phyloP scores from a whole-genome alignment of 225 moss, liverwort and hornwort genomes.

The Sphagnum contortum region DNA sequence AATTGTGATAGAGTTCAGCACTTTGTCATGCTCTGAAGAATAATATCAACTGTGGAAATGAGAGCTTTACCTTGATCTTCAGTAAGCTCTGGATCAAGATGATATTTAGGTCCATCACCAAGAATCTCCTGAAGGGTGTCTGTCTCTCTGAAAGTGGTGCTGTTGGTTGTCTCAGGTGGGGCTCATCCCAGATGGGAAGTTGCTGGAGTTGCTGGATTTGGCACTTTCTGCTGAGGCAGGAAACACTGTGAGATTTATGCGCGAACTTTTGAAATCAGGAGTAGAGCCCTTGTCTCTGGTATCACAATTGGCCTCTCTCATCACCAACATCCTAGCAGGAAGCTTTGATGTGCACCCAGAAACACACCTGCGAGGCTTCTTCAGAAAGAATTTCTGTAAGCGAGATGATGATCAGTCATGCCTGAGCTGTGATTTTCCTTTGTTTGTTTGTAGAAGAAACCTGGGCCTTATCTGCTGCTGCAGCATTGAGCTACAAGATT shows the following conservation, averaged over 20 bases:
- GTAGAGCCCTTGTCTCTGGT: constrained; percentile 70
- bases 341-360: constrained; percentile 46
- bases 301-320: constrained; percentile 71
- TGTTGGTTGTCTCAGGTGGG: constrained; percentile 36
- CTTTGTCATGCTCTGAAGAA: no score
- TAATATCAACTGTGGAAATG: no score
- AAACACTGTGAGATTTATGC: constrained; percentile 62
- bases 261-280: constrained; percentile 63
- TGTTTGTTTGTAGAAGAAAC: no score
- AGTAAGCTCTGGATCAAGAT: no score
- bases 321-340: constrained; percentile 77
- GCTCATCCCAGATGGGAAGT: constrained; percentile 40
- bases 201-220: constrained; percentile 66
- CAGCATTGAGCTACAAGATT: no score
- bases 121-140: no score
- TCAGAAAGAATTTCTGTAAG: constrained; percentile 66
- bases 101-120: no score
- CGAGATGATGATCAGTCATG: neutral
- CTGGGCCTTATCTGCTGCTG: no score
- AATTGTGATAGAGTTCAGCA: no score
- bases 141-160: no score
- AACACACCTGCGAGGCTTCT: constrained; percentile 35
- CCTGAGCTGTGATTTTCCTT: no score
- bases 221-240: constrained; percentile 81
- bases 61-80: neutral